Base-by-base conservation (phyloP, 176 grass and related monocot species). In the Leersia perrieri region DNA sequence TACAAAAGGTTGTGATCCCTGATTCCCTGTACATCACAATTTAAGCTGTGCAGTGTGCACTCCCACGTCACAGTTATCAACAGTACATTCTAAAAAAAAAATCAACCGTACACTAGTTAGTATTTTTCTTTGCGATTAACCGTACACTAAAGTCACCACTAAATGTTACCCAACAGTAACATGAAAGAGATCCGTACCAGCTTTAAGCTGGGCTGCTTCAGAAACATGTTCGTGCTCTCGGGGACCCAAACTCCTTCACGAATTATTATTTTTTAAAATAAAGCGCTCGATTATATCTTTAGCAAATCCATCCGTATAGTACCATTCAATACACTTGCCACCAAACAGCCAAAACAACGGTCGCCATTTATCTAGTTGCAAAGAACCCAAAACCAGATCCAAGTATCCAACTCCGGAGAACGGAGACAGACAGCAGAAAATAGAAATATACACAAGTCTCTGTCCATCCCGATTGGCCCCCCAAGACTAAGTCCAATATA, bases 401-500 rank as follows among this genome's bases (percentile, higher is more conserved):
- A 16, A 8, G 20, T 61, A 33, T 11, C 70, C n/a, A 16, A 8
- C 26, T 61, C 31, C 23, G 51, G 25, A 64, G 36, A 35, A 36
- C 30, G 77, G 41, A 60, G 68, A 11, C 61, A 32, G 29, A 11
- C 76, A 63, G 70, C 75, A 49, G 70, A 82, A 44, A 63, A 63
- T 69, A 49, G 70, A 82, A 44, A 40, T 25, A 32, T 77, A 72
- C 33, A 53, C 67, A 53, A 20, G 62, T 80, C 76, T 20, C 63
- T 62, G 35, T 88, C 66, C 36, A 18, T 49, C 75, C 26, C 75
- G 20, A 28, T 77, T 44, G 42, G 27, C 35, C n/a, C 31, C 20
- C 31, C 3, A 20, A 60, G 81, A 84, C 87, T 72, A 29, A 45
- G 87, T 85, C 87, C 82, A 81, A 66, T 18, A 81, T 81, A 89